phyloP scores from a whole-genome alignment of 2,329 filamentous ascomycete species.

The Talaromyces verruculosus region DNA sequence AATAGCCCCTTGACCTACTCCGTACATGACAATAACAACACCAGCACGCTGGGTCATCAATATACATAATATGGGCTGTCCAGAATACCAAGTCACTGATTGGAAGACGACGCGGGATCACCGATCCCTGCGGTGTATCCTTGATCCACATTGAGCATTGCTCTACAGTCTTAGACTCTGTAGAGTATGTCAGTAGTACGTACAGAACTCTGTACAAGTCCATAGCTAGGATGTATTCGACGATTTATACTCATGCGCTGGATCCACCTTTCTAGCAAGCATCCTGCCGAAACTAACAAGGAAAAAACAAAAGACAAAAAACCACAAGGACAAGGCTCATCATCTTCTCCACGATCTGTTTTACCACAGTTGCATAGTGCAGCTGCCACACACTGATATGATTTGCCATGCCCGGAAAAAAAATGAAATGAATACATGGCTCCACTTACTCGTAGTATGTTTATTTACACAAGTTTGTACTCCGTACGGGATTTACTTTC shows the following conservation, averaged over 20 bases:
- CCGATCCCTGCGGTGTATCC: conserved; percentile 1
- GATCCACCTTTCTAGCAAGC: neutral
- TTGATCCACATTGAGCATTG: conserved; percentile 10
- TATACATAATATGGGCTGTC: neutral
- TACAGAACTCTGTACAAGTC: neutral
- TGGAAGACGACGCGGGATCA: conserved; percentile 4
- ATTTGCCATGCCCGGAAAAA: conserved; percentile 9
- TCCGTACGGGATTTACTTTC: neutral
- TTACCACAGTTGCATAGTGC: conserved; percentile 12
- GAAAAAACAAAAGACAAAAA: neutral
- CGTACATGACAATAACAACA: neutral
- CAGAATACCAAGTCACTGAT: neutral
- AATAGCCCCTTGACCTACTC: conserved; percentile 2
- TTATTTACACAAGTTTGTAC: conserved; percentile 2
- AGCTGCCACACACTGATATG: conserved; percentile 8
- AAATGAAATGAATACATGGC: conserved; percentile 5
- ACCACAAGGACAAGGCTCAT: conserved; percentile 4
- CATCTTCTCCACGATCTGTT: conserved; percentile 15
- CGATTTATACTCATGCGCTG: neutral
- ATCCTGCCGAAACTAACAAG: neutral
- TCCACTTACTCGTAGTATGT: conserved; percentile 2
- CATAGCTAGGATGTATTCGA: neutral
- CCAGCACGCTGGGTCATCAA: conserved; percentile 13
- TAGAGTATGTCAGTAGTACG: neutral
- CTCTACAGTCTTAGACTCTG: neutral